Base-by-base conservation (phyloP, 768 basidiomycete genomes). In the Heimioporus sp. region DNA sequence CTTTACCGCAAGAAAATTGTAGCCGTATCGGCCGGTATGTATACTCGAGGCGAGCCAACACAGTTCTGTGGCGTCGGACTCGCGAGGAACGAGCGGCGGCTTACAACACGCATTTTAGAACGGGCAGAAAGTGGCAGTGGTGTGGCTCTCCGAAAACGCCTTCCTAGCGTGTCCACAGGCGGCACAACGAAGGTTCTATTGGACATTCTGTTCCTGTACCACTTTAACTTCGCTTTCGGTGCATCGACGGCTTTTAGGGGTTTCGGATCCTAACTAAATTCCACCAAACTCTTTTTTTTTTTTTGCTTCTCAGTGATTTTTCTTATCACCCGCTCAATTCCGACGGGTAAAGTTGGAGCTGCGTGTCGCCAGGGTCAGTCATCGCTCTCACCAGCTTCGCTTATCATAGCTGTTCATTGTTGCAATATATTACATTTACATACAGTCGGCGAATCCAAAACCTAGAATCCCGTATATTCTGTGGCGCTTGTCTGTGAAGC, bases 41-140 rank as follows among this genome's bases (percentile, higher is more conserved):
- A 43, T 48, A 28, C 24, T 28, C 24, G 42, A 46, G 49, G 55
- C 48, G 46, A 53, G 57, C 41, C 48, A 56, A 21, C 19, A n/a
- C 12, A 44, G 46, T 56, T 52, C 48, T 56, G 60, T 62, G 62
- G 63, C 62, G 63, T 59, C n/a, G n/a, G n/a, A n/a, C n/a, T n/a
- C 52, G 56, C 56, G 49, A 58, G 32, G 38, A 55, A 52, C 42
- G 34, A 13, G 32, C 46, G 52, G 49, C 5, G 13, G 16, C 5
- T 35, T 28, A 28, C 24, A 28, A 7, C 24, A 28, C 24, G 24
- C 24, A 28, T 28, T 28, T 6, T 28, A 28, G 24, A 7, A 28
- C 24, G 24, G 24, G 41, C 21, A 46, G 44, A 39, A 30, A 32
- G 3, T 46, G 16, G 21, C 10, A 24, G 24, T 24, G 24, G 28